Base-by-base conservation (phyloP, 1,284 basidiomycete genomes). In the Cryptococcus sp. region DNA sequence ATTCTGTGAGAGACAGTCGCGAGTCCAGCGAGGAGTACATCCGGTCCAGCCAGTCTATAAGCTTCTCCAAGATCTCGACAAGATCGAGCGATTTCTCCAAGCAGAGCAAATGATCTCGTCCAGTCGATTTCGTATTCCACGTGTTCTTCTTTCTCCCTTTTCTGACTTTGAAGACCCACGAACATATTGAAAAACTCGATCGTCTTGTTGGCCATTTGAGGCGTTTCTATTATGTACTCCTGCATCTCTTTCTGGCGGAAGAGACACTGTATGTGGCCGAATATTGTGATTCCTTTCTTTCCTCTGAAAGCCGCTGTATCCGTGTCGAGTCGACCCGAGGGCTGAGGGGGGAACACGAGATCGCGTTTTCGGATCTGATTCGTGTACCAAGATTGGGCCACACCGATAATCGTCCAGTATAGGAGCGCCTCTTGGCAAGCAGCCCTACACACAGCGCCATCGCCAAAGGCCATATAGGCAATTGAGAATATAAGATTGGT, bases 91-190 rank as follows among this genome's bases (percentile, higher is more conserved):
- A 97, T 78, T 32, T 90, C 92, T 5, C 93, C 83, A 5, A 90
- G 90, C 34, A 94, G 86, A 65, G 92, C 91, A 78, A 96, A 96
- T 7, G 94, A 88, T 66, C 86, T 89, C 59, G 94, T 89, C 90
- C 92, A 96, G 34, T 97, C 94, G 36, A 88, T 87, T 76, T 97
- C 94, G 76, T 90, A 97, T 73, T 96, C 92, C 64, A 96, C 85
- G 66, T 97, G 94, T 56, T 79, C 85, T 14, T 83, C 82, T 4
- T 82, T 84, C 8, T 88, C 89, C n/a, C 92, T 83, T 62, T 86
- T 85, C 72, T 91, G 91, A 0, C 90, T 86, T 67, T 94, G 92
- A 66, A 96, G 83, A 61, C 88, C 89, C 82, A 90, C 90, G 80
- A 96, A 96, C 46, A 94, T 80, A 63, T 86, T 84, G 71, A 90